Base-by-base conservation (phyloP, 176 grass and related monocot genomes). In the Oryza coarctata region DNA sequence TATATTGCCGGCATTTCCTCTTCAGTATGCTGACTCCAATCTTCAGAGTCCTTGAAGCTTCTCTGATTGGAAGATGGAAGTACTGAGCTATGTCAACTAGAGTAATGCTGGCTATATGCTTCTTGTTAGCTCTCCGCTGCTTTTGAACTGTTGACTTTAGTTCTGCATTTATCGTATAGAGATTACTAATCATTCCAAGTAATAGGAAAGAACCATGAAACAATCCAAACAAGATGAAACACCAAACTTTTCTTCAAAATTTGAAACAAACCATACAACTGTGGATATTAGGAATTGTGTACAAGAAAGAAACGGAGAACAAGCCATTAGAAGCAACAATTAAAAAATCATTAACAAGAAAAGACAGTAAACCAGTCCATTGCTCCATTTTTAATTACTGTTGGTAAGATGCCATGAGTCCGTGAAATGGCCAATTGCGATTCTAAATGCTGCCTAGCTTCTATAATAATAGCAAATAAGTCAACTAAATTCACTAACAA, bases 11-110 rank as follows among this genome's bases (percentile, higher is more conserved):
- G 82, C 92, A 94, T 80, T 94, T 94, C 62, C 63, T 88, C 86
- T 94, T 94, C 79, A 94, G 43, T 71, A 94, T 85, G 60, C 88
- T 94, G 7, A 91, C 81, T 68, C 88, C 92, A 41, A 94, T 86
- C 35, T 91, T 84, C 15, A 94, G 70, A 78, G 49, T 83, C 28
- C 60, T 91, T 27, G 88, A 94, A 64, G 92, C 89, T 81, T 91
- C 88, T 47, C 61, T 71, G 49, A 94, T 80, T 32, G 92, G 89
- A 55, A 94, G 88, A 88, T 94, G 80, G 78, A 94, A 94, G 88
- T 63, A 84, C 75, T 81, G 80, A 27, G 83, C 79, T 60, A 91
- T 88, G 11, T 94, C 88, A 52, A 23, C 75, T 50, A 90, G 74
- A 80, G 86, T 78, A 68, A 94, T 94, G 79, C 82, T 88, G 40